These are phyloP conservation scores for Puccinia brachypodii DNA, from an alignment of 1,284 basidiomycete species.

Conservation along the genomic window DNA sequence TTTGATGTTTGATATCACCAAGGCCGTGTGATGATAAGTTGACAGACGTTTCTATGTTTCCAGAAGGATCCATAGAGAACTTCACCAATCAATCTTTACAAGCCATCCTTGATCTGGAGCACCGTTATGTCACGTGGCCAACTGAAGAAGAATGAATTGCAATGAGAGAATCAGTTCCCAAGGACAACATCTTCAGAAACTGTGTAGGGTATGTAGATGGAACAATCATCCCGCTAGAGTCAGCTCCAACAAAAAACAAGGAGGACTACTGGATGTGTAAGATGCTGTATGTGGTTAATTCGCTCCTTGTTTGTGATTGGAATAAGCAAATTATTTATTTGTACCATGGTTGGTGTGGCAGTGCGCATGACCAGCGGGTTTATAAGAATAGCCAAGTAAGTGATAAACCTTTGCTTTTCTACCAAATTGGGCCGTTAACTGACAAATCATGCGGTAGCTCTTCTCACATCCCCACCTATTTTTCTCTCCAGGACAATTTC, in stretches of 20 bases:
- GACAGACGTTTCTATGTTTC: no score
- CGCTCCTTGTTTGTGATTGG: neutral
- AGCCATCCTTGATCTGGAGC: neutral
- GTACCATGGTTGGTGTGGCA: neutral
- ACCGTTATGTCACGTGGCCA: neutral
- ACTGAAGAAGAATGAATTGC: neutral
- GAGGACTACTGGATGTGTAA: neutral
- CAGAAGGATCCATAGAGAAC: neutral
- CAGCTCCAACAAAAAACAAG: neutral
- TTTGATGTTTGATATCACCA: no score
- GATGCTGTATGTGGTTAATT: neutral
- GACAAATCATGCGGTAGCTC: no score
- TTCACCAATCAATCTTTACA: neutral
- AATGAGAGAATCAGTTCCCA: neutral
- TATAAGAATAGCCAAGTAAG: neutral
- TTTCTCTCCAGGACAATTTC: neutral
- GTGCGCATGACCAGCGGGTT: neutral
- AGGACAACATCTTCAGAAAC: neutral
- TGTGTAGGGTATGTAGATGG: neutral
- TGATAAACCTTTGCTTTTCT: no score
- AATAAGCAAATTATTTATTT: neutral
- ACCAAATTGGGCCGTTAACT: no score
- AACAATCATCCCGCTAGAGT: neutral
- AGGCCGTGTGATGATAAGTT: no score
- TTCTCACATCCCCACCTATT: no score